phyloP scores from a whole-genome alignment of 495 filamentous ascomycete species.

The Platismatia glauca region DNA sequence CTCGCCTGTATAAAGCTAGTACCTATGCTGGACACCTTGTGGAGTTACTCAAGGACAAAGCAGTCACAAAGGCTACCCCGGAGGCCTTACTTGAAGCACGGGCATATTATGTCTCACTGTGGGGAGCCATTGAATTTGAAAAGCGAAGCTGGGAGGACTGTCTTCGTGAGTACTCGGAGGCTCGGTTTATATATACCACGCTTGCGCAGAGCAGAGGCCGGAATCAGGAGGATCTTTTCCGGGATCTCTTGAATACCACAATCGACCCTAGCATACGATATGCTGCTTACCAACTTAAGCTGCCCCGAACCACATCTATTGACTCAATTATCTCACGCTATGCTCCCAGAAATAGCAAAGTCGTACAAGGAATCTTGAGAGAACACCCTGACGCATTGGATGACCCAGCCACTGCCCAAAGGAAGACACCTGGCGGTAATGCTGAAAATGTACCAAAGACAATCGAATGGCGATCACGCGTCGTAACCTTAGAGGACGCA shows the following conservation, averaged over 20 bases:
- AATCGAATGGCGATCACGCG: slow-evolving; percentile 82
- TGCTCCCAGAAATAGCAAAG: slow-evolving; percentile 51
- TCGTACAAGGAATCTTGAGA: slow-evolving; percentile 59
- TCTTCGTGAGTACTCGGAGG: slow-evolving; percentile 62
- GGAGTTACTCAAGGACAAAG: slow-evolving; percentile 49
- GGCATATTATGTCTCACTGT: slow-evolving; percentile 68
- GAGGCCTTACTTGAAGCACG: slow-evolving; percentile 75
- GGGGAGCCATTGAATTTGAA: slow-evolving; percentile 71
- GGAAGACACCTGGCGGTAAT: slow-evolving; percentile 39
- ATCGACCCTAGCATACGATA: slow-evolving; percentile 92
- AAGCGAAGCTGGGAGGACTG: slow-evolving; percentile 79
- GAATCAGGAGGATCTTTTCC: slow-evolving; percentile 62
- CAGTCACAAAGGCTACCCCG: slow-evolving; percentile 52
- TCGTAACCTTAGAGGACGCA: slow-evolving; percentile 82
- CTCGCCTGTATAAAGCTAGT: slow-evolving; percentile 71
- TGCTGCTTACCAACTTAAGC: slow-evolving; percentile 81
- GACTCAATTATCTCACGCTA: slow-evolving; percentile 65
- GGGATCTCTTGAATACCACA: slow-evolving; percentile 73
- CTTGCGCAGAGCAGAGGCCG: slow-evolving; percentile 45
- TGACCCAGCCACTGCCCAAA: slow-evolving; percentile 51
- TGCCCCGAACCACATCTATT: slow-evolving; percentile 74
- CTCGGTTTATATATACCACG: slow-evolving; percentile 73
- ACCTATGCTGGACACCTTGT: slow-evolving; percentile 61
- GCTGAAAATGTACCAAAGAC: slow-evolving; percentile 58
- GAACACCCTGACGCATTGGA: slow-evolving; percentile 62